Evolutionary conservation across 495 filamentous ascomycete genomes (phyloP).

Genomic region (Penicillium lagena): DNA sequence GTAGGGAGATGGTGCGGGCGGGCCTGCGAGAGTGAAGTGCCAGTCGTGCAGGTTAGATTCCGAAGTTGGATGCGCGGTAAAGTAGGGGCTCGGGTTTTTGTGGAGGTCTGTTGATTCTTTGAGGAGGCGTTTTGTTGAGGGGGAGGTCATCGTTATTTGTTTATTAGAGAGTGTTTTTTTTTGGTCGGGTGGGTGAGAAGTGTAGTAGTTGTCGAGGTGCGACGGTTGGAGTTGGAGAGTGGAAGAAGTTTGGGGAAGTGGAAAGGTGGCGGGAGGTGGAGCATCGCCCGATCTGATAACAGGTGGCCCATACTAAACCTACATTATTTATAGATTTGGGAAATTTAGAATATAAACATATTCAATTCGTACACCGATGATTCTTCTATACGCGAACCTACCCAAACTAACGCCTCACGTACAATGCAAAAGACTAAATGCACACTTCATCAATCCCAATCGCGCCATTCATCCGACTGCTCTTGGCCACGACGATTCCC

Average conservation of each 20-base stretch:
- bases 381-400: too few relatives aligned
- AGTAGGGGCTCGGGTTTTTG: slow-evolving; percentile 69
- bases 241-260: not conserved
- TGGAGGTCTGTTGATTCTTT: slow-evolving; percentile 84
- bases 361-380: too few relatives aligned
- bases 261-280: too few relatives aligned
- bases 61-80: slow-evolving; percentile 66
- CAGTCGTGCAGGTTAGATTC: slow-evolving; percentile 94
- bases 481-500: slow-evolving; percentile 1
- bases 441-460: slow-evolving; percentile 31
- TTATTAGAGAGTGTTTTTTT: not conserved
- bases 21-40: slow-evolving; percentile 97
- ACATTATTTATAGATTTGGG: too few relatives aligned
- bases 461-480: slow-evolving; percentile 37
- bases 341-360: too few relatives aligned
- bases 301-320: too few relatives aligned
- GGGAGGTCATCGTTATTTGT: slow-evolving; percentile 22
- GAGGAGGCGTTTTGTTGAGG: slow-evolving; percentile 46
- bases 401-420: too few relatives aligned
- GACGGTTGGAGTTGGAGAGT: not conserved
- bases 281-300: too few relatives aligned
- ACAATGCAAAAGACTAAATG: slow-evolving; percentile 2
- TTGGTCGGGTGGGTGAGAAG: not conserved
- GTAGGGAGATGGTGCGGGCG: slow-evolving; percentile 75
- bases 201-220: slow-evolving; percentile 1